Evolutionary conservation across 169 alveolate species (phyloP).

Genomic region (Cryptosporidium andersoni): DNA sequence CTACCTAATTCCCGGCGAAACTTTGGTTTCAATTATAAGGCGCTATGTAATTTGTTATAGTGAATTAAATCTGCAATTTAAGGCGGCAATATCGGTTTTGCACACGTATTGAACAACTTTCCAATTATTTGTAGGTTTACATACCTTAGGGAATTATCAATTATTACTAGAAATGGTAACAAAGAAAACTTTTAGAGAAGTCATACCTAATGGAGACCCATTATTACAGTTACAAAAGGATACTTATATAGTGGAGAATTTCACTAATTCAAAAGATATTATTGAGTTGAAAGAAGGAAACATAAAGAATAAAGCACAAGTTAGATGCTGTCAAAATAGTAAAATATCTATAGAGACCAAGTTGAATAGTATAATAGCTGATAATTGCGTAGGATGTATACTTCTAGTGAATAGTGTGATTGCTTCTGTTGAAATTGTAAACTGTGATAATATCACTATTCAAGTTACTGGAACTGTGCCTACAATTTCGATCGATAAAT

Average conservation of each 20-base stretch:
- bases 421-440: conserved; percentile 67
- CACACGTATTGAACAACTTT: neutral
- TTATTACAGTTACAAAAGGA: conserved; percentile 58
- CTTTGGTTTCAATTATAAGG: neutral
- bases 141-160: neutral
- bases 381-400: conserved; percentile 68
- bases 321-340: conserved; percentile 60
- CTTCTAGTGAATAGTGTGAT: conserved; percentile 72
- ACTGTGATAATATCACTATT: conserved; percentile 59
- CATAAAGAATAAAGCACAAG: conserved; percentile 43
- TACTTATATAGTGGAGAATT: conserved; percentile 38
- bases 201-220: conserved; percentile 45
- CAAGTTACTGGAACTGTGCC: conserved; percentile 74
- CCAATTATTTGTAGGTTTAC: neutral
- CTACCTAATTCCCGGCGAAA: neutral
- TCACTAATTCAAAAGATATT: conserved; percentile 29
- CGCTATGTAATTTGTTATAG: too few relatives aligned
- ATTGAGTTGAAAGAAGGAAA: conserved; percentile 38
- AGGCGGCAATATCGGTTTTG: neutral
- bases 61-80: too few relatives aligned
- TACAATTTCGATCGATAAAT: conserved; percentile 68
- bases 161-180: neutral
- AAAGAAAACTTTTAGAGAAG: conserved; percentile 52
- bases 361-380: conserved; percentile 66
- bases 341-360: conserved; percentile 67